phyloP scores from a whole-genome alignment of 768 basidiomycete genomes.

The Phanerochaete sordida region DNA sequence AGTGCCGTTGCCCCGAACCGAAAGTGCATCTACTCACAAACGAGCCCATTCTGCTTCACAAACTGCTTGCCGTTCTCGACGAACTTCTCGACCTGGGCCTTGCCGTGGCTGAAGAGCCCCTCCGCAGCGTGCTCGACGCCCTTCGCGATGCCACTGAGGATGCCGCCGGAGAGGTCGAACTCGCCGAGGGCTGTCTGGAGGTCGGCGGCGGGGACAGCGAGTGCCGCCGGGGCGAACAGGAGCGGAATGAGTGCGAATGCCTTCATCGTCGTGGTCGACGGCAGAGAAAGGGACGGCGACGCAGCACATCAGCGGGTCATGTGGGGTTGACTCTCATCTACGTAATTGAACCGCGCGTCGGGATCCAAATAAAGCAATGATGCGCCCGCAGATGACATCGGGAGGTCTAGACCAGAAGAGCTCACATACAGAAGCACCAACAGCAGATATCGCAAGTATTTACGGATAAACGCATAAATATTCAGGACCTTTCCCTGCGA shows the following conservation, averaged over 20 bases:
- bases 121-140: slow-evolving; percentile 16
- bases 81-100: slow-evolving; percentile 54
- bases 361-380: too few species aligned
- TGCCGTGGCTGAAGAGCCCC: slow-evolving; percentile 21
- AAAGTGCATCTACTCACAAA: slow-evolving; percentile 49
- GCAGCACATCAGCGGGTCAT: neutral
- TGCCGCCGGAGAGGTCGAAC: slow-evolving; percentile 11
- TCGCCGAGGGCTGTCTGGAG: slow-evolving; percentile 41
- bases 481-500: too few species aligned
- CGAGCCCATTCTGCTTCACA: slow-evolving; percentile 65
- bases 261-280: slow-evolving; percentile 33
- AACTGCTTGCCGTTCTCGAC: slow-evolving; percentile 58
- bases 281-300: neutral
- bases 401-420: too few species aligned
- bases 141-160: slow-evolving; percentile 8
- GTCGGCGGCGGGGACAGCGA: slow-evolving; percentile 39
- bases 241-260: slow-evolving; percentile 31
- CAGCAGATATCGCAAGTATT: too few species aligned
- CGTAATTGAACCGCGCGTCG: too few species aligned
- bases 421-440: too few species aligned
- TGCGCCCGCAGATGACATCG: too few species aligned
- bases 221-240: slow-evolving; percentile 31
- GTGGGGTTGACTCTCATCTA: neutral
- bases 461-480: too few species aligned
- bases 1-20: neutral